These are phyloP conservation scores for Golubevia pallescens DNA, from an alignment of 1,284 basidiomycete genomes.

Conservation along the genomic window DNA sequence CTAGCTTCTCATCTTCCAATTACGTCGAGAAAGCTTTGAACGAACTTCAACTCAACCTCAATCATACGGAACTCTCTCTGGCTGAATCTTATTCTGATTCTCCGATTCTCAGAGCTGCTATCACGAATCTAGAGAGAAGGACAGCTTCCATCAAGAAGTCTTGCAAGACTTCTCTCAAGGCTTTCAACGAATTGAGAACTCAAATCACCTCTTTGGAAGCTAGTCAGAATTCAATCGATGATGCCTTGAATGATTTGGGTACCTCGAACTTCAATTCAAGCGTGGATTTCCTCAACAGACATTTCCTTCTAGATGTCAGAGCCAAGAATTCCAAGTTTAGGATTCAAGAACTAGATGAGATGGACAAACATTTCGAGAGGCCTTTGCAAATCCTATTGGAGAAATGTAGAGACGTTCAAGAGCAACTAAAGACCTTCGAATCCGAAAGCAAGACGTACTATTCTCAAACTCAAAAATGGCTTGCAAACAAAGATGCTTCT, in stretches of 20 bases:
- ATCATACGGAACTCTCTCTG: constrained; percentile 38
- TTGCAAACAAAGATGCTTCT: constrained; percentile 16
- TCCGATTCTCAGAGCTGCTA: constrained; percentile 41
- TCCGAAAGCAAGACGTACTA: constrained; percentile 41
- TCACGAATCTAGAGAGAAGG: constrained; percentile 35
- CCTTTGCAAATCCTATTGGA: constrained; percentile 25
- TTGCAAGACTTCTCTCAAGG: constrained; percentile 25
- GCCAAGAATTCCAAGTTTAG: constrained; percentile 10
- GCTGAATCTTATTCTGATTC: constrained; percentile 31
- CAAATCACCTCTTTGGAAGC: constrained; percentile 19
- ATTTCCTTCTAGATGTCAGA: constrained; percentile 15
- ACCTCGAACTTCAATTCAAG: constrained; percentile 19
- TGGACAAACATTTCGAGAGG: constrained; percentile 23
- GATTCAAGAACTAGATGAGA: constrained; percentile 5
- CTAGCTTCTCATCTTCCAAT: too few species aligned
- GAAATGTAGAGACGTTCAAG: constrained; percentile 26
- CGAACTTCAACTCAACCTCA: constrained; percentile 8
- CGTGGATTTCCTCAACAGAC: constrained; percentile 16
- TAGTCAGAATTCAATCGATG: constrained; percentile 26
- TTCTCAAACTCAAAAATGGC: constrained; percentile 48
- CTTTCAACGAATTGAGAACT: constrained; percentile 18
- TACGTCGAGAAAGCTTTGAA: too few species aligned
- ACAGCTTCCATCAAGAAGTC: constrained; percentile 30
- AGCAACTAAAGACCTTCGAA: constrained; percentile 32
- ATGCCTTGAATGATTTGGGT: constrained; percentile 19